Evolutionary conservation across 805 yeast genomes (phyloP).

Genomic region (Metschnikowia cubensis): DNA sequence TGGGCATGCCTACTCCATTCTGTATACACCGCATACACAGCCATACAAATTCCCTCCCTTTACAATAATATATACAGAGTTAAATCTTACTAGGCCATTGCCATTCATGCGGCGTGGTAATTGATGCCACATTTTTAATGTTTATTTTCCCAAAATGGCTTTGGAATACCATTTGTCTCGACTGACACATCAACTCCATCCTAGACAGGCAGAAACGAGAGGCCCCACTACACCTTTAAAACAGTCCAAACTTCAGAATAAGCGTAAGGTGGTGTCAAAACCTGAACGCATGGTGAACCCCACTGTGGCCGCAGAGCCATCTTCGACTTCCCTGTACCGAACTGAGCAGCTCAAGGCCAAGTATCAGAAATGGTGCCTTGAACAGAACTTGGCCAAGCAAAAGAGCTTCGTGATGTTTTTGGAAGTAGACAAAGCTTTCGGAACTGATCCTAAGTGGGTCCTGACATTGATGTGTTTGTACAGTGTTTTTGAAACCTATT

Average conservation of each 20-base stretch:
- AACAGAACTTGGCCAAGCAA: conserved; percentile 20
- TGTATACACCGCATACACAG: too few species aligned
- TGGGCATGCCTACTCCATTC: too few species aligned
- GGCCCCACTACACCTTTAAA: conserved; percentile 37
- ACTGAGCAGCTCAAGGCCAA: conserved; percentile 21
- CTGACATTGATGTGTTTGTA: too few species aligned
- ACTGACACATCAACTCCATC: too few species aligned
- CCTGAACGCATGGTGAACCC: conserved; percentile 3
- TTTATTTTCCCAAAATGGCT: too few species aligned
- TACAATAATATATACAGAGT: too few species aligned
- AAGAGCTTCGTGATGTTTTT: conserved; percentile 26
- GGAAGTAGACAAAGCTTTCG: conserved; percentile 24
- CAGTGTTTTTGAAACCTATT: too few species aligned
- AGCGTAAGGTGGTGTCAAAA: conserved; percentile 17
- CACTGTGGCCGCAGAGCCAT: conserved; percentile 3
- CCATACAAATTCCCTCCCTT: too few species aligned
- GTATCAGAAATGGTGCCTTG: conserved; percentile 32
- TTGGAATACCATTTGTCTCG: too few species aligned
- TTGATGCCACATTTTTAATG: too few species aligned
- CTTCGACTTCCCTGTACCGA: conserved; percentile 5
- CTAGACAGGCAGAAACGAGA: conserved; percentile 22
- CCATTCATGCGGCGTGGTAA: too few species aligned
- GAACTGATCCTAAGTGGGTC: background rate
- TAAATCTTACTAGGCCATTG: too few species aligned
- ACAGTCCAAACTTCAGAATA: conserved; percentile 23